Conservation (phyloP, 352 stramenopile genomes). For the Globisporangium radiosum region DNA sequence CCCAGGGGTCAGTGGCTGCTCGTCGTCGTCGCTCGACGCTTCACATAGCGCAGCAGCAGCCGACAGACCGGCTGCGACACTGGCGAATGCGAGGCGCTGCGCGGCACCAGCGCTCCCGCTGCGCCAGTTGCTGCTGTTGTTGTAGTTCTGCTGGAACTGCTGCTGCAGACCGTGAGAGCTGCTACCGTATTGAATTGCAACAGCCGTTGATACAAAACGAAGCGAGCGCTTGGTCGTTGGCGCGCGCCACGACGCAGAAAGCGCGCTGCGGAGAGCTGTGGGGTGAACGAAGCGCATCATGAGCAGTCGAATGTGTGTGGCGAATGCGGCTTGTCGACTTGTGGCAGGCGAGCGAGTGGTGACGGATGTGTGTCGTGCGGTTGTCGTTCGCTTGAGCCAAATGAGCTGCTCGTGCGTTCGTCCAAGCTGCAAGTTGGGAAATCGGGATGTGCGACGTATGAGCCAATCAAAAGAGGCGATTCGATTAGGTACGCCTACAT, state of each 20-base stretch:
- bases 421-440: no score
- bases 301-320: no score
- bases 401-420: no score
- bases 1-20: conserved; percentile 14
- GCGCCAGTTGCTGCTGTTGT: not conserved
- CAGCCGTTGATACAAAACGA: not conserved
- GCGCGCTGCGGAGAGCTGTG: conserved; percentile 5
- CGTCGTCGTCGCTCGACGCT: conserved; percentile 8
- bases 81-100: not conserved
- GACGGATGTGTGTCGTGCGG: no score
- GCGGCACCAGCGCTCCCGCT: not conserved
- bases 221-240: conserved; percentile 3
- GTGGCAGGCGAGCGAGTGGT: no score
- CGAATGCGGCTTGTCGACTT: no score
- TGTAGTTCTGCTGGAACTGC: not conserved
- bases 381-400: no score
- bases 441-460: no score
- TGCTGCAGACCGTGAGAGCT: not conserved
- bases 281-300: conserved; percentile 4
- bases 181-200: not conserved
- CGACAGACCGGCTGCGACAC: not conserved
- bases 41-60: conserved; percentile 14
- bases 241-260: not conserved
- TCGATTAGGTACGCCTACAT: no score
- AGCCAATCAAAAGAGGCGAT: no score